These are phyloP conservation scores for Macrotyloma uniflorum DNA, from an alignment of 306 rosid species.

Conservation along the genomic window DNA sequence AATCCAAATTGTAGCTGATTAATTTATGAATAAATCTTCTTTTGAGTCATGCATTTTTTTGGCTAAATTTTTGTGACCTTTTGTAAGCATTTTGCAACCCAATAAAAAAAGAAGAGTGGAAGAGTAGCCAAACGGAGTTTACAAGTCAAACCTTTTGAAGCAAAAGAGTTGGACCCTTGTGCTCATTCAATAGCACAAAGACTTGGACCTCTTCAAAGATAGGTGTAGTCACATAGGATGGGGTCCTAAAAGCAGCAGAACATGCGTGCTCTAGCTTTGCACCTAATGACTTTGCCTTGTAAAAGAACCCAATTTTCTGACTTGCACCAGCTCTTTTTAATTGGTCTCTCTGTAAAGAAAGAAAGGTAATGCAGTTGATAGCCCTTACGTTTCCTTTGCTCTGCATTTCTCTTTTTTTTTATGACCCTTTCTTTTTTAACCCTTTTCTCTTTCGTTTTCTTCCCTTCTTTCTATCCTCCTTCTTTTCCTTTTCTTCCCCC, in stretches of 20 bases:
- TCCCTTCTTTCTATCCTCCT: constrained; percentile 4
- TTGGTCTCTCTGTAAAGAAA: constrained; percentile 48
- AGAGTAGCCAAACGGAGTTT: constrained; percentile 41
- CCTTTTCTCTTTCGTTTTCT: constrained; percentile 46
- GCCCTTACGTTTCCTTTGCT: constrained; percentile 46
- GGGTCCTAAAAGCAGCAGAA: constrained; percentile 50
- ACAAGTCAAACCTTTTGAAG: constrained; percentile 77
- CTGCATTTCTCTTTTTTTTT: constrained; percentile 40
- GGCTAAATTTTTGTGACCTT: neutral
- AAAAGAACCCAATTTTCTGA: constrained; percentile 65
- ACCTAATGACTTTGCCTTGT: constrained; percentile 61
- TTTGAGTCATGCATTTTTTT: neutral
- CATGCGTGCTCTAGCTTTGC: constrained; percentile 67
- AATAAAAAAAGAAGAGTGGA: constrained; percentile 31
- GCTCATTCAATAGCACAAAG: constrained; percentile 33
- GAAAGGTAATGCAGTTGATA: constrained; percentile 39
- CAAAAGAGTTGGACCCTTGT: constrained; percentile 52
- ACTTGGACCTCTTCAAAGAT: constrained; percentile 52
- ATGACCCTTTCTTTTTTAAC: constrained; percentile 54
- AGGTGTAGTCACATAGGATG: constrained; percentile 40
- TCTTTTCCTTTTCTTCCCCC: constrained; percentile 38
- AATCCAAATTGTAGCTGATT: constrained; percentile 19
- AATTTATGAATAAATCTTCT: neutral
- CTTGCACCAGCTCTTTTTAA: constrained; percentile 42
- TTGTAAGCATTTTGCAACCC: constrained; percentile 4